A percentile compares a stretch with the other conserved stretches of the same genome.
These are phyloP conservation scores for Xylariaceae sp. DNA, from an alignment of 2,329 filamentous ascomycete species.

Conservation along the genomic window DNA sequence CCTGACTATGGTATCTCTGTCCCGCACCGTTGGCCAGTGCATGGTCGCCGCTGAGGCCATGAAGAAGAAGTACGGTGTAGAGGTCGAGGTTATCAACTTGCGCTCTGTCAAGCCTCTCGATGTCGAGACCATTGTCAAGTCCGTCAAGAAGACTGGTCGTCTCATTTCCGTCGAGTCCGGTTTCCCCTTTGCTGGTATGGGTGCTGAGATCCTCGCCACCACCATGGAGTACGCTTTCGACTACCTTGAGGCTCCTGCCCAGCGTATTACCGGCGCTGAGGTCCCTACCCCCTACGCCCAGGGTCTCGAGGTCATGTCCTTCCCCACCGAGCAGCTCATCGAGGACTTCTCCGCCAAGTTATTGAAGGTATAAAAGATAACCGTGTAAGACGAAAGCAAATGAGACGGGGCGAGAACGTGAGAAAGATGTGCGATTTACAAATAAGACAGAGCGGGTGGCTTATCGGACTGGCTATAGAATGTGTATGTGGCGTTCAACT, in stretches of 20 bases:
- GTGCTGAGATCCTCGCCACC: slow-evolving; percentile 86
- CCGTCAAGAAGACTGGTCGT: slow-evolving; percentile 96
- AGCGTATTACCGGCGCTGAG: slow-evolving; percentile 92
- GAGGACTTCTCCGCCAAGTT: slow-evolving; percentile 86
- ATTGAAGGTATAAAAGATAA: slow-evolving; percentile 42
- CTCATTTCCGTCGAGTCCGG: slow-evolving; percentile 91
- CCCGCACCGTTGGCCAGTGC: slow-evolving; percentile 91
- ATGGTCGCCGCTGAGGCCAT: slow-evolving; percentile 83
- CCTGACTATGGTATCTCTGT: slow-evolving; percentile 90
- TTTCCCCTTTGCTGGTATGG: slow-evolving; percentile 92
- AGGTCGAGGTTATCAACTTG: slow-evolving; percentile 96
- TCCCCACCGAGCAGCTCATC: slow-evolving; percentile 87
- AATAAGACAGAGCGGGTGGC: background rate
- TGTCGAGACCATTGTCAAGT: slow-evolving; percentile 90
- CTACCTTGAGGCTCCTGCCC: slow-evolving; percentile 90
- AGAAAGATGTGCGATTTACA: background rate
- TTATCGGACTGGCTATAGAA: slow-evolving; percentile 15
- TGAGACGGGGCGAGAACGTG: slow-evolving; percentile 1
- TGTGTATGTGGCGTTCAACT: slow-evolving; percentile 17
- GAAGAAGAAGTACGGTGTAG: slow-evolving; percentile 94
- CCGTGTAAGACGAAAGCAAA: slow-evolving; percentile 9
- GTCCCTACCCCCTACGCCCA: slow-evolving; percentile 94
- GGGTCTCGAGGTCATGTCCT: slow-evolving; percentile 90
- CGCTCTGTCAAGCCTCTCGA: slow-evolving; percentile 96
- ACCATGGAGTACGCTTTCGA: slow-evolving; percentile 98